These are phyloP conservation scores for Colletotrichum shisoi DNA, from an alignment of 2,329 filamentous ascomycete genomes.

Conservation along the genomic window DNA sequence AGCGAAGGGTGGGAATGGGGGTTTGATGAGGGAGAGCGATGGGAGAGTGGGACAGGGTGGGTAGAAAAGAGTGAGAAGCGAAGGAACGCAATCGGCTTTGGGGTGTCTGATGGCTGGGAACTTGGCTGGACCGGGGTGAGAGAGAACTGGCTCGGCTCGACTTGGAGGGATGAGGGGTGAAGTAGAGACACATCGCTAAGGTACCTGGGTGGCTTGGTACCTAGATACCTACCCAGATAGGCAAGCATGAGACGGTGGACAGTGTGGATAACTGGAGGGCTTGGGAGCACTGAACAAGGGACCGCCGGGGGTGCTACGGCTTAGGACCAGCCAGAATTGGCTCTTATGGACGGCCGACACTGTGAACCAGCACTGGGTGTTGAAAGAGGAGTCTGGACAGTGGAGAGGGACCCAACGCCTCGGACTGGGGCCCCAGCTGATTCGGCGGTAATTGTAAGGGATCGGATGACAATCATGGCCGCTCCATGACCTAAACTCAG, in stretches of 20 bases:
- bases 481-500: slow-evolving; percentile 21
- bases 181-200: background rate
- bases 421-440: slow-evolving; percentile 38
- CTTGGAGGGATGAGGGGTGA: background rate
- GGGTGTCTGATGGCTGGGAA: slow-evolving; percentile 36
- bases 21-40: slow-evolving; percentile 31
- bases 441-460: slow-evolving; percentile 34
- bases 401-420: slow-evolving; percentile 34
- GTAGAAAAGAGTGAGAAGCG: slow-evolving; percentile 31
- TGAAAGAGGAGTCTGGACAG: background rate
- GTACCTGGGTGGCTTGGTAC: no score
- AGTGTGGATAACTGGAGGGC: slow-evolving; percentile 9
- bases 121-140: slow-evolving; percentile 22
- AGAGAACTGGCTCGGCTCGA: slow-evolving; percentile 16
- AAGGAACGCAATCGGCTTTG: slow-evolving; percentile 39
- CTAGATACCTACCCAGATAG: no score
- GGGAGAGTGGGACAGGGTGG: slow-evolving; percentile 33
- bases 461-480: slow-evolving; percentile 27
- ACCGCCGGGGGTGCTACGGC: background rate
- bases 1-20: slow-evolving; percentile 25
- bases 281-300: slow-evolving; percentile 4
- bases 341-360: background rate
- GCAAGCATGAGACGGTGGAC: background rate
- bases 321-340: slow-evolving; percentile 10
- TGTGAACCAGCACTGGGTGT: background rate